Base-by-base conservation (phyloP, 352 stramenopile species). In the Pythium scleroteichum region DNA sequence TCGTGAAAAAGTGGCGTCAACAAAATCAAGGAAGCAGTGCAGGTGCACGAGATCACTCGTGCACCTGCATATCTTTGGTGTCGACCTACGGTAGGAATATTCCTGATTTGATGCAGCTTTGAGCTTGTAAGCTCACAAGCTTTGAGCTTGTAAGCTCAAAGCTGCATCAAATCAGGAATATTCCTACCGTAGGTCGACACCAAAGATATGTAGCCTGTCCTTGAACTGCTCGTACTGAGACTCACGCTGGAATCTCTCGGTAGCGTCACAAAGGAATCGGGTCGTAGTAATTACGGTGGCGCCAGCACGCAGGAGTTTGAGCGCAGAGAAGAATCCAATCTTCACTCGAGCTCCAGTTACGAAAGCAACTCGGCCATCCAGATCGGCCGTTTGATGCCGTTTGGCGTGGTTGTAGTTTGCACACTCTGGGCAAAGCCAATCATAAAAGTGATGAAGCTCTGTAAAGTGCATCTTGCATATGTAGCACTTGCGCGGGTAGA, bases 301-400 rank as follows among this genome's bases (percentile, higher is more conserved):
- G n/a, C 94, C 94, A 0, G 82, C 87, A 0, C 96, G 70, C 17
- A 99, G 77, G 32, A 98, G 69, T 71, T 98, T 98, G 23, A 99
- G 71, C 26, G 88, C 87, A 2, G 86, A 84, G 64, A 98, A 93
- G 64, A 95, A 98, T 14, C 51, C 96, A 75, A 99, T 98, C 73
- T 98, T 99, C 57, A 99, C 94, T 12, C 96, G 85, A 29, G 90
- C 91, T 24, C 96, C 96, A 0, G 95, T 99, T 13, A 99, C 88
- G 7, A 99, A 68, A 5, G 92, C 94, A 6, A 98, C 79, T 53
- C 89, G 95, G 20, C 85, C 86, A 26, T 69, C 73, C 49, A 98
- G 59, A 67, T 98, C 76, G 2, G 79, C 73, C 2, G 84, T 90
- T 68, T 98, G 88, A 65, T 97, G 89, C 26, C 96, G 85, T 68